These are phyloP conservation scores for Mychonastes homosphaera DNA, from an alignment of 139 green algal genomes.

Conservation along the genomic window DNA sequence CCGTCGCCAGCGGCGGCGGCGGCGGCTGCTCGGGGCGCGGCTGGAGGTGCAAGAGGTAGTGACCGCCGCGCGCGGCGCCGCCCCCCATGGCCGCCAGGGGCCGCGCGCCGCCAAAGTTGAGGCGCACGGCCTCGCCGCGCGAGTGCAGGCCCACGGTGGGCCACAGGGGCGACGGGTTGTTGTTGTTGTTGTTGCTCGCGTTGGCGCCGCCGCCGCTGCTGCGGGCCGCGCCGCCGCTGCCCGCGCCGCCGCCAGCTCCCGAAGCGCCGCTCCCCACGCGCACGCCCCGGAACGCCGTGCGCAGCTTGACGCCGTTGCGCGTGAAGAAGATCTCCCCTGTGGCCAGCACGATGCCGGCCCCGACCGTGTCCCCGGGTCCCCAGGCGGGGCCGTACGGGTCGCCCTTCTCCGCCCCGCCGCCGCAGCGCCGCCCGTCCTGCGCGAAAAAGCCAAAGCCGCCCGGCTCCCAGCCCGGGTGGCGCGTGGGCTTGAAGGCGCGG, in stretches of 20 bases:
- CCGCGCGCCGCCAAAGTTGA: too few relatives aligned
- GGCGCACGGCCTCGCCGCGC: slow-evolving; percentile 10
- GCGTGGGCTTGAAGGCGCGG: slow-evolving; percentile 49
- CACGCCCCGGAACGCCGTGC: slow-evolving; percentile 55
- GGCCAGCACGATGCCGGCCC: slow-evolving; percentile 65
- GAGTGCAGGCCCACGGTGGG: slow-evolving; percentile 82
- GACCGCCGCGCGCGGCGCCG: not conserved
- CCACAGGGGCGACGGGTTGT: slow-evolving; percentile 36
- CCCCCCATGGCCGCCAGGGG: too few relatives aligned
- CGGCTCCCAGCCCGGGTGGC: slow-evolving; percentile 75
- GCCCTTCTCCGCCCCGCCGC: slow-evolving; percentile 34
- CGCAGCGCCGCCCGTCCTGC: slow-evolving; percentile 68
- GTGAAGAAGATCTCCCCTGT: slow-evolving; percentile 87
- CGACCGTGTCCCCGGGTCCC: slow-evolving; percentile 58
- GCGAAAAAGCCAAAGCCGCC: slow-evolving; percentile 79
- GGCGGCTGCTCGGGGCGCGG: not conserved
- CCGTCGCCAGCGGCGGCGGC: not conserved
- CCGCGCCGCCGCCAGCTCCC: too few relatives aligned
- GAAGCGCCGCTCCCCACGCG: too few relatives aligned
- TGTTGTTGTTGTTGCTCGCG: too few relatives aligned
- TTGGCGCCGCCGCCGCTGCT: too few relatives aligned
- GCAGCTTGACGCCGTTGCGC: slow-evolving; percentile 72
- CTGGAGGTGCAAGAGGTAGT: not conserved
- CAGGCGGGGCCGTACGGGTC: slow-evolving; percentile 71
- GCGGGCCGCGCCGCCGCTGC: too few relatives aligned